Evolutionary conservation across 139 green algal species (phyloP).

Genomic region (Desmodesmus armatus): DNA sequence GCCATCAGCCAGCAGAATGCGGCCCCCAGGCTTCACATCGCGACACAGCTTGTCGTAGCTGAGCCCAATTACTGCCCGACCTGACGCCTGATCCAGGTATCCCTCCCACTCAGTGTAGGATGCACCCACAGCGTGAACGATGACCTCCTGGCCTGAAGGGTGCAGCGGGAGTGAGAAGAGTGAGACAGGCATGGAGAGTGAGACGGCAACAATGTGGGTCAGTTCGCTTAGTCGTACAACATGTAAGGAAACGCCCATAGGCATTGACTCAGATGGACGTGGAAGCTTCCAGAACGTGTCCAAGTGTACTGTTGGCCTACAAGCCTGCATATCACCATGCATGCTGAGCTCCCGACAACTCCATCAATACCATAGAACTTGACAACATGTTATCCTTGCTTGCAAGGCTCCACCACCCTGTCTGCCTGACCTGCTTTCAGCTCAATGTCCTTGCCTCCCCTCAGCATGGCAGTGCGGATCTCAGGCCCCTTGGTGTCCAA

Average conservation of each 20-base stretch:
- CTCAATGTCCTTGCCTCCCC: conserved; percentile 56
- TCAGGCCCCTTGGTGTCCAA: conserved; percentile 79
- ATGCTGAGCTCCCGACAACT: not conserved
- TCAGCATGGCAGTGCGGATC: conserved; percentile 75
- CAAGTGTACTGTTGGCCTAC: no score
- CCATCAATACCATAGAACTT: no score
- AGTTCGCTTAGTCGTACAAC: no score
- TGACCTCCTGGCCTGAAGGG: conserved; percentile 61
- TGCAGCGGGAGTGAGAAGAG: no score
- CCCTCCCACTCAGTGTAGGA: conserved; percentile 68
- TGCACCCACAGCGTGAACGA: conserved; percentile 71
- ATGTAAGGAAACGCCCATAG: no score
- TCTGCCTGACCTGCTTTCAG: conserved; percentile 37
- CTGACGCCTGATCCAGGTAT: conserved; percentile 55
- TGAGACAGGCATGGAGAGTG: not conserved
- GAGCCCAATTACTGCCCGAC: conserved; percentile 61
- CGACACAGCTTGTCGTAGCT: conserved; percentile 71
- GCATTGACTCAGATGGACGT: no score
- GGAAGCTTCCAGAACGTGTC: no score
- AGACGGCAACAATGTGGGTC: not conserved
- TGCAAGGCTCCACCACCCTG: no score
- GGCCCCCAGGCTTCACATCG: conserved; percentile 61
- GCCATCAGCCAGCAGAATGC: conserved; percentile 77
- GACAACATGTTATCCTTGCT: no score
- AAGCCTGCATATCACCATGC: not conserved